Conservation (phyloP, 75 land plant genomes). For the Picea glauca region DNA sequence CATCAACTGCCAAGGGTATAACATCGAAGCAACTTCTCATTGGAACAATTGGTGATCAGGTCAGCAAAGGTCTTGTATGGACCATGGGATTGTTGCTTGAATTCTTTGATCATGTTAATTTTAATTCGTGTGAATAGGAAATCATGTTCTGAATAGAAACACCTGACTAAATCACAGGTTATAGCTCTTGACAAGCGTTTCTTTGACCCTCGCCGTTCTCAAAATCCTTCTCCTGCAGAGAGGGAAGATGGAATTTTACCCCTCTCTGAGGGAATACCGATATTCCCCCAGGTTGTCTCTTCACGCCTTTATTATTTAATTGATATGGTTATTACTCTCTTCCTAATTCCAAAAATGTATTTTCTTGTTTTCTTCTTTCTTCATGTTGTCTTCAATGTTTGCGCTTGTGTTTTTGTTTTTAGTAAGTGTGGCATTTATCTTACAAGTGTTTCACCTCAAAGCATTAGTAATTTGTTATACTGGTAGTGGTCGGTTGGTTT, state of each 20-base stretch:
- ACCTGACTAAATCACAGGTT: conserved; percentile 41
- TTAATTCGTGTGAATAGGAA: not conserved
- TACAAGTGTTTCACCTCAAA: not conserved
- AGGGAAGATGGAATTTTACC: conserved; percentile 95
- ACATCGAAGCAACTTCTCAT: conserved; percentile 91
- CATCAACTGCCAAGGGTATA: conserved; percentile 88
- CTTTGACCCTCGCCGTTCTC: conserved; percentile 87
- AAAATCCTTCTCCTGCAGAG: conserved; percentile 80
- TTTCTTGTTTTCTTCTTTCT: conserved; percentile 5
- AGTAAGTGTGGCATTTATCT: not conserved
- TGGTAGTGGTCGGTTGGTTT: not conserved
- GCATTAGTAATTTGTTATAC: not conserved
- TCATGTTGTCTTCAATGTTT: not conserved
- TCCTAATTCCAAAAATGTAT: not conserved
- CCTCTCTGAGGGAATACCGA: conserved; percentile 82
- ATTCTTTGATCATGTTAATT: not conserved
- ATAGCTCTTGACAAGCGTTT: conserved; percentile 95
- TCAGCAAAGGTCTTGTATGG: conserved; percentile 17
- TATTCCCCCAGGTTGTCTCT: conserved; percentile 77
- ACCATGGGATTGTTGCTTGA: not conserved
- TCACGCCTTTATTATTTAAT: conserved; percentile 4
- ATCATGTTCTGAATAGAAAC: conserved; percentile 1
- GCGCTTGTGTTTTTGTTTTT: not conserved
- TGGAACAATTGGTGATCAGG: conserved; percentile 96
- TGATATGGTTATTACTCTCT: not conserved